These are phyloP conservation scores for Pyrrhoderma noxium DNA, from an alignment of 1,284 basidiomycete species.

Conservation along the genomic window DNA sequence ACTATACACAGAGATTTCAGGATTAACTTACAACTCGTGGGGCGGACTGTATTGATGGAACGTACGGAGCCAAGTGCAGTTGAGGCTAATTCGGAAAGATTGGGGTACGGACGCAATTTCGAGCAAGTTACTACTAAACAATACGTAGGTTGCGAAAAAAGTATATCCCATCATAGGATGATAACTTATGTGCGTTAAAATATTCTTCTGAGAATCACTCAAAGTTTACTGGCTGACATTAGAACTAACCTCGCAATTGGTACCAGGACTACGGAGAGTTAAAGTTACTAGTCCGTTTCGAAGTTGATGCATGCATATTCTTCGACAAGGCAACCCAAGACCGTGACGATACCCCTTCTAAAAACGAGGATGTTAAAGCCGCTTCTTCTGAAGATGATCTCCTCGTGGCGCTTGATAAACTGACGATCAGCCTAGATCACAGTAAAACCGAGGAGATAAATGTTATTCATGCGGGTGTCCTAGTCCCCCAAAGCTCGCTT, in stretches of 20 bases:
- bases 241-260: no score
- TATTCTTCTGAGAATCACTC: no score
- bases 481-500: conserved; percentile 30
- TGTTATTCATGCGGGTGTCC: conserved; percentile 21
- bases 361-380: background rate
- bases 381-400: conserved; percentile 17
- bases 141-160: conserved; percentile 27
- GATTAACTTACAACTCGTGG: conserved; percentile 30
- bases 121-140: conserved; percentile 25
- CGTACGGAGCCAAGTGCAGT: conserved; percentile 20
- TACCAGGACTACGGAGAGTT: conserved; percentile 28
- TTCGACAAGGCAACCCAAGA: conserved; percentile 1
- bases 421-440: conserved; percentile 4
- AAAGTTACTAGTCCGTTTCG: conserved; percentile 28
- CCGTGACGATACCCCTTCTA: conserved; percentile 19
- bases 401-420: conserved; percentile 5
- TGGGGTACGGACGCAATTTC: conserved; percentile 31
- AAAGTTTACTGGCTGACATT: no score
- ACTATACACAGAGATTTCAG: conserved; percentile 25
- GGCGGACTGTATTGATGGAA: conserved; percentile 16
- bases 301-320: conserved; percentile 28
- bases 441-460: background rate
- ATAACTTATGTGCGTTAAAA: conserved; percentile 30
- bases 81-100: conserved; percentile 1
- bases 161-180: conserved; percentile 31